Evolutionary conservation across 2,329 filamentous ascomycete genomes (phyloP).

Genomic region (Neoscytalidium dimidiatum): DNA sequence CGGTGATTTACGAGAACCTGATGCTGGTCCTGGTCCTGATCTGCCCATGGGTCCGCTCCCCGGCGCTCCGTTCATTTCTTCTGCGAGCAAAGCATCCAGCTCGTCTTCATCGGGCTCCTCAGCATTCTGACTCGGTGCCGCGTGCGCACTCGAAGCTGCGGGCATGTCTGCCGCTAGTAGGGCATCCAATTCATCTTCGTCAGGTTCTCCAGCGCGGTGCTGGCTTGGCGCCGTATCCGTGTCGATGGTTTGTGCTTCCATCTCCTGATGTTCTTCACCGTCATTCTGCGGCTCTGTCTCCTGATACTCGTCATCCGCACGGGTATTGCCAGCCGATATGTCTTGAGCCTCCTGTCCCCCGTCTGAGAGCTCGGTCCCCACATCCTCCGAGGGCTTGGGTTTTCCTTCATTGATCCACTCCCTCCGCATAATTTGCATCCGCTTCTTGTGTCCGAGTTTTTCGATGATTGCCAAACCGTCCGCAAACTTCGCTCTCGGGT

Average conservation of each 20-base stretch:
- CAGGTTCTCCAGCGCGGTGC: slow-evolving; percentile 38
- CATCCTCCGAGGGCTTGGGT: slow-evolving; percentile 40
- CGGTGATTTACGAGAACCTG: slow-evolving; percentile 12
- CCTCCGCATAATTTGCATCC: slow-evolving; percentile 71
- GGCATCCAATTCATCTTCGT: slow-evolving; percentile 56
- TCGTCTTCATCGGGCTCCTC: slow-evolving; percentile 51
- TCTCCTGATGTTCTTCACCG: slow-evolving; percentile 23
- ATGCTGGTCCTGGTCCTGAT: slow-evolving; percentile 12
- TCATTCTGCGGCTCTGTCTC: slow-evolving; percentile 7
- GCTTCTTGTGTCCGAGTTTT: slow-evolving; percentile 84
- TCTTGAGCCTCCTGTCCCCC: slow-evolving; percentile 20
- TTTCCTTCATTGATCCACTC: slow-evolving; percentile 82
- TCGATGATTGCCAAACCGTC: slow-evolving; percentile 90
- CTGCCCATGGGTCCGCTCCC: slow-evolving; percentile 1
- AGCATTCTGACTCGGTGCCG: slow-evolving; percentile 7
- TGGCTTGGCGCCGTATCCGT: slow-evolving; percentile 7
- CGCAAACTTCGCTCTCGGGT: slow-evolving; percentile 89
- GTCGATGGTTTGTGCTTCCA: slow-evolving; percentile 11
- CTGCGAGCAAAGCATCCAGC: slow-evolving; percentile 56
- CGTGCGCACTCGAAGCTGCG: background rate
- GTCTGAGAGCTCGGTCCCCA: background rate
- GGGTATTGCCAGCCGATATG: slow-evolving; percentile 20
- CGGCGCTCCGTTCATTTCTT: slow-evolving; percentile 25
- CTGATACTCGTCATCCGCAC: slow-evolving; percentile 7
- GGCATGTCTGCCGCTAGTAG: slow-evolving; percentile 52